phyloP scores from a whole-genome alignment of 495 filamentous ascomycete genomes.

The Rhizodiscina lignyota region DNA sequence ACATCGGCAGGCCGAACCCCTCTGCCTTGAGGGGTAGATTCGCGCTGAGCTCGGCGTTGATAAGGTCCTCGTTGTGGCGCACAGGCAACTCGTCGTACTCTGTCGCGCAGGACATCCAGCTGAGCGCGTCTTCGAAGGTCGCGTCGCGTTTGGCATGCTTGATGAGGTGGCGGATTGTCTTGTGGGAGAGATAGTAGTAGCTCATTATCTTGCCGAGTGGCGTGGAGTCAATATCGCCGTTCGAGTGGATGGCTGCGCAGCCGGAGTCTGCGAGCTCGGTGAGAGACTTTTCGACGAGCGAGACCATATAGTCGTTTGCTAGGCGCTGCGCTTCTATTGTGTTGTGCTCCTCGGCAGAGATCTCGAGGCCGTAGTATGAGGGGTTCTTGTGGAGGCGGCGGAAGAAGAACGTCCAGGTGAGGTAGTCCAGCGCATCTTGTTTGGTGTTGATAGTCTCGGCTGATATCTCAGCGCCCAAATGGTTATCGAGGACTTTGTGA shows the following conservation, averaged over 20 bases:
- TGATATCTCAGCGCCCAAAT: slow-evolving; percentile 88
- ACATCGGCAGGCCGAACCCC: slow-evolving; percentile 69
- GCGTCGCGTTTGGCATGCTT: slow-evolving; percentile 60
- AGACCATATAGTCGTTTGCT: slow-evolving; percentile 84
- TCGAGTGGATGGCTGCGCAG: slow-evolving; percentile 69
- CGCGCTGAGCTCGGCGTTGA: slow-evolving; percentile 80
- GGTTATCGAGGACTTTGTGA: slow-evolving; percentile 93
- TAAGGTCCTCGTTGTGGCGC: slow-evolving; percentile 97
- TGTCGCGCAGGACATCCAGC: slow-evolving; percentile 83
- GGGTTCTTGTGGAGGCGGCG: slow-evolving; percentile 94
- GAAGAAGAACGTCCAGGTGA: slow-evolving; percentile 99
- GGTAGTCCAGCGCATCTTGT: slow-evolving; percentile 92
- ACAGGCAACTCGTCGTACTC: slow-evolving; percentile 98
- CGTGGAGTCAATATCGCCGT: slow-evolving; percentile 77
- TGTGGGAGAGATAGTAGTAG: slow-evolving; percentile 97
- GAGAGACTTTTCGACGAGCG: slow-evolving; percentile 75
- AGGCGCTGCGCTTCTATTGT: slow-evolving; percentile 65
- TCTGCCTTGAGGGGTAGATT: slow-evolving; percentile 56
- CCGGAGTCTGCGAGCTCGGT: slow-evolving; percentile 62
- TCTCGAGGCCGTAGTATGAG: slow-evolving; percentile 92
- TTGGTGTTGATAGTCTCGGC: slow-evolving; percentile 83
- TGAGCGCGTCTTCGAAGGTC: slow-evolving; percentile 67
- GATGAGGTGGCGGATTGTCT: slow-evolving; percentile 74
- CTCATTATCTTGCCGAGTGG: slow-evolving; percentile 94
- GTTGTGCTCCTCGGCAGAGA: slow-evolving; percentile 85